Base-by-base conservation (phyloP, 2,329 filamentous ascomycete genomes). In the Endocalyx cinctus region DNA sequence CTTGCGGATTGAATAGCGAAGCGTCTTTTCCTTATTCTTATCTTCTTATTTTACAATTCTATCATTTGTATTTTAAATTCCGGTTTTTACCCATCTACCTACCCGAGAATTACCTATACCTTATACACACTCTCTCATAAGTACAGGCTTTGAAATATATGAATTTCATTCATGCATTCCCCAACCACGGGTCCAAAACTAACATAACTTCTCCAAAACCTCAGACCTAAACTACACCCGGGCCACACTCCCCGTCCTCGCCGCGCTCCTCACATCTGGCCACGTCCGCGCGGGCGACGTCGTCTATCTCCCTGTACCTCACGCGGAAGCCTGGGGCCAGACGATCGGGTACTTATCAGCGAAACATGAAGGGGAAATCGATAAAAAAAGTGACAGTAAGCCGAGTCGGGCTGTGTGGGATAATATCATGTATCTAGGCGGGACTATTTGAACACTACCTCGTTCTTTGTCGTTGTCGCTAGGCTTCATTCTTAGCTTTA, bases 321-420 rank as follows among this genome's bases (percentile, higher is more conserved):
- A 70, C 36, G 75, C 77, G 1, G 65, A 68, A 31, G 68, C 61
- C 6, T 82, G 77, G 77, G 47, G 52, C 3, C 66, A 72, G 34
- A 78, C 75, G 0, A 58, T 77, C n/a, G 57, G 60, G 4, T 72
- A 74, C 45, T 60, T 75, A 17, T 79, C 79, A 48, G 74, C 69
- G 0, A 70, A 70, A 22, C 57, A 70, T 22, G 57, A 65, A 33
- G 64, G 63, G 10, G 58, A n/a, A n/a, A n/a, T n/a, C n/a, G n/a
- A n/a, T n/a, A n/a, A n/a, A n/a, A n/a, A n/a, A n/a, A n/a, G n/a
- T n/a, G n/a, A n/a, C n/a, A n/a, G n/a, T n/a, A n/a, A 63, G 28
- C 37, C 69, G 30, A 72, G 66, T 1, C 58, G 63, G 10, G 61
- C 62, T 3, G 64, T 75, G 27, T 63, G 50, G 34, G 60, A 70